Conservation (phyloP, 768 basidiomycete species). For the Suillus clintonianus region DNA sequence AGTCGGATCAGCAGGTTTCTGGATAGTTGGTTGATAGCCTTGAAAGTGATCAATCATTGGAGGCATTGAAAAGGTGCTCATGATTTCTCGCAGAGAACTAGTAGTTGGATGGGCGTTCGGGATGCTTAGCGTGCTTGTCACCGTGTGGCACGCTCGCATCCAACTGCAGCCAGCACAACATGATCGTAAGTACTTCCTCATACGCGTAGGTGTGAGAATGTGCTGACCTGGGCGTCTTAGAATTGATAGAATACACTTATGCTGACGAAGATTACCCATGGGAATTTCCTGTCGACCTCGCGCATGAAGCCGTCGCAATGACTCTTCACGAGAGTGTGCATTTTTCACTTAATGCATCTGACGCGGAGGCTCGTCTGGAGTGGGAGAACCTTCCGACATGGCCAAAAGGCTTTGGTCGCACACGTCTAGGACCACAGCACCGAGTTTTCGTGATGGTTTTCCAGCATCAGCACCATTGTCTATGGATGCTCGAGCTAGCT, state of each 20-base stretch:
- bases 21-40: too few species aligned
- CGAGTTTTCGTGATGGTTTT: background rate
- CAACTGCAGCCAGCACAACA: background rate
- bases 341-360: background rate
- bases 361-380: background rate
- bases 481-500: background rate
- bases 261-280: background rate
- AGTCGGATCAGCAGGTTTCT: too few species aligned
- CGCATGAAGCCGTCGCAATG: slow-evolving; percentile 8
- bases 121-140: background rate
- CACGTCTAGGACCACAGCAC: background rate
- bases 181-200: background rate
- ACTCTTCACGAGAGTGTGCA: slow-evolving; percentile 3
- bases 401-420: background rate
- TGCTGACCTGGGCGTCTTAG: background rate
- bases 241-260: background rate
- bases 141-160: background rate
- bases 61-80: background rate
- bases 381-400: background rate
- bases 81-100: background rate
- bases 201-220: background rate
- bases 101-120: background rate
- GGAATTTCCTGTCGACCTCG: background rate
- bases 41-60: too few species aligned
- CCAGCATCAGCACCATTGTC: background rate